Conservation (phyloP, 2,329 filamentous ascomycete genomes). For the Beauveria rudraprayagi region DNA sequence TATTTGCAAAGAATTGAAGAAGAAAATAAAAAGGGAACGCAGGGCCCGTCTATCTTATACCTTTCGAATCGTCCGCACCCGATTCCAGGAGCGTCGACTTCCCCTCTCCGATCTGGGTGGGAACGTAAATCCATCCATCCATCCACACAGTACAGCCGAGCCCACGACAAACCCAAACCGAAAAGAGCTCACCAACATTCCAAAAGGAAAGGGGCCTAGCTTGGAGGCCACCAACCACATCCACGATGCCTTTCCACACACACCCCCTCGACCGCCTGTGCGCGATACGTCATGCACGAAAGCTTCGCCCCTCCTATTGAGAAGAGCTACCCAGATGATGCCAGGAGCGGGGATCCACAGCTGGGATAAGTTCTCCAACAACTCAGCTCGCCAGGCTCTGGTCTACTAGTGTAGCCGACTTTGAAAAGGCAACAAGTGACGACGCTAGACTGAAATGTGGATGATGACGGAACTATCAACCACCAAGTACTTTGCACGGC, state of each 20-base stretch:
- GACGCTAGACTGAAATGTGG: conserved; percentile 3
- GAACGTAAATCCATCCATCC: conserved; percentile 4
- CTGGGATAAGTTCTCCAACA: neutral
- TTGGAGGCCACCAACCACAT: neutral
- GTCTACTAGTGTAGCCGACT: neutral
- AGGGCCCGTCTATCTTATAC: conserved; percentile 16
- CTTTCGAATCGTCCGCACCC: neutral
- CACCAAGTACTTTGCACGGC: neutral
- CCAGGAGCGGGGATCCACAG: neutral
- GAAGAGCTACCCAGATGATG: neutral
- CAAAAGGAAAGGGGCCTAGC: neutral
- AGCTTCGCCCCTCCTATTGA: neutral
- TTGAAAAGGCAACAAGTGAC: neutral
- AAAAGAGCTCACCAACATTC: neutral
- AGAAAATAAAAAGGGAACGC: neutral
- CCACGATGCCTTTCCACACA: neutral
- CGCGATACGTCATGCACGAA: conserved; percentile 8
- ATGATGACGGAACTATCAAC: neutral
- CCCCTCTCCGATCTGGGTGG: neutral
- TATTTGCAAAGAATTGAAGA: neutral
- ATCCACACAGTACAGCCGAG: neutral
- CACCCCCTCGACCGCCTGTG: neutral
- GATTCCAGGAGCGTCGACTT: conserved; percentile 1
- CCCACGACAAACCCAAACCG: neutral
- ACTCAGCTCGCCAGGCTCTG: neutral